A percentile compares a stretch with the other conserved stretches of the same genome.
Evolutionary conservation across 2,329 filamentous ascomycete species (phyloP).

Genomic region (Ceratocystis papillata): DNA sequence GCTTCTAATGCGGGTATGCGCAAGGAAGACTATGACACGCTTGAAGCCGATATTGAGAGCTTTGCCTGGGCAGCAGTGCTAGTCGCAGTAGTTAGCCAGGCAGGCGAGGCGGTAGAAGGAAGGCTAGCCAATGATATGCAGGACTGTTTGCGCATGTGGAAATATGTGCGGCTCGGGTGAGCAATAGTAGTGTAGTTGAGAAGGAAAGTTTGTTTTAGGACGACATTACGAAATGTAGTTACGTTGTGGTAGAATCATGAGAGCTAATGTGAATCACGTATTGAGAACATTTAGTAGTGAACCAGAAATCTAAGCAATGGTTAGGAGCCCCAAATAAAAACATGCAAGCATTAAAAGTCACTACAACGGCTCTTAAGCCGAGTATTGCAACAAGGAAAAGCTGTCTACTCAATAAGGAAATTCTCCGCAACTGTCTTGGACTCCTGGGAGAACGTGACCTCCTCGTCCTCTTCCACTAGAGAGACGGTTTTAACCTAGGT

Average conservation of each 20-base stretch:
- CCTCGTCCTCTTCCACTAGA: conserved; percentile 63
- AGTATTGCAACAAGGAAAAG: background rate
- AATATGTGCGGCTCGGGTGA: conserved; percentile 41
- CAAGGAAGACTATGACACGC: conserved; percentile 34
- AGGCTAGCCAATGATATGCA: conserved; percentile 43
- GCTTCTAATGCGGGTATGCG: conserved; percentile 46
- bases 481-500: conserved; percentile 53
- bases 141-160: conserved; percentile 46
- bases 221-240: background rate
- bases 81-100: conserved; percentile 39
- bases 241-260: no score
- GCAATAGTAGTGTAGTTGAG: no score
- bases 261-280: no score
- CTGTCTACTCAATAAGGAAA: conserved; percentile 60
- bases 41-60: conserved; percentile 32
- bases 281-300: no score
- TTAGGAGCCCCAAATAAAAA: conserved; percentile 6
- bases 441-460: conserved; percentile 74
- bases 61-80: conserved; percentile 42
- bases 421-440: conserved; percentile 65
- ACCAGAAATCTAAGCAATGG: background rate
- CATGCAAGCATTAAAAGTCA: conserved; percentile 20
- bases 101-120: conserved; percentile 38
- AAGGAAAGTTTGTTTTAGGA: no score
- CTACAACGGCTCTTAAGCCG: background rate